Evolutionary conservation across 169 alveolate species (phyloP).

Genomic region (Hepatocystis sp.): DNA sequence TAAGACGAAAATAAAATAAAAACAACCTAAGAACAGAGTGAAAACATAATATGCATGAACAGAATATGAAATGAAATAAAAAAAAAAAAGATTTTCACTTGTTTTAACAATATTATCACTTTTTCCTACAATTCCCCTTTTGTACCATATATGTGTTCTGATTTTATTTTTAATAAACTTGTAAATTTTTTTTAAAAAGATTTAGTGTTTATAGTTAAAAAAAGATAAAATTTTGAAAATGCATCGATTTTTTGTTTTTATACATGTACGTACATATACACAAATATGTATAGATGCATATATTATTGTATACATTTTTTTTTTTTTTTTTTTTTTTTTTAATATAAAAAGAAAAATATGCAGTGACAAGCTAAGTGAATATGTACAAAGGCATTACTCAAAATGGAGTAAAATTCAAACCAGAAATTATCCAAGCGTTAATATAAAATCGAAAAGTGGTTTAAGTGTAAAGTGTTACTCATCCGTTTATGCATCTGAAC

Average conservation of each 20-base stretch:
- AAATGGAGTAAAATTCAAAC: conserved; percentile 53
- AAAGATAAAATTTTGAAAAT: not conserved
- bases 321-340: conserved; percentile 4
- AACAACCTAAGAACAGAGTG: too few species aligned
- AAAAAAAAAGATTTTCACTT: too few species aligned
- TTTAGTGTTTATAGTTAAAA: too few species aligned
- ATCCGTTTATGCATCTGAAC: conserved; percentile 47
- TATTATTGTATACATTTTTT: not conserved
- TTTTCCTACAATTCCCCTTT: too few species aligned
- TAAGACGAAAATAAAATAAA: not conserved
- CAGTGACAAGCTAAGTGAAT: conserved; percentile 19
- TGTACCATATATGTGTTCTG: too few species aligned
- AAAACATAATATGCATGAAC: too few species aligned
- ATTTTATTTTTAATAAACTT: too few species aligned
- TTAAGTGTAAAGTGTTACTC: conserved; percentile 28
- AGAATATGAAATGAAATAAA: too few species aligned
- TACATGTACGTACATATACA: not conserved
- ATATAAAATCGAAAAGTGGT: conserved; percentile 43
- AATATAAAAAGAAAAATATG: conserved; percentile 10
- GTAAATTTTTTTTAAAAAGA: too few species aligned
- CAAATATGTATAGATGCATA: too few species aligned
- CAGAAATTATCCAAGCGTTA: conserved; percentile 42
- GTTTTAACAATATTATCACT: too few species aligned
- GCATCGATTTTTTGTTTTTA: conserved; percentile 3
- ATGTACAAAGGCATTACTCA: conserved; percentile 26